Percentiles rank a stretch among this genome's conserved stretches.
Conservation (phyloP, 169 alveolate genomes). For the Eimeria praecox region DNA sequence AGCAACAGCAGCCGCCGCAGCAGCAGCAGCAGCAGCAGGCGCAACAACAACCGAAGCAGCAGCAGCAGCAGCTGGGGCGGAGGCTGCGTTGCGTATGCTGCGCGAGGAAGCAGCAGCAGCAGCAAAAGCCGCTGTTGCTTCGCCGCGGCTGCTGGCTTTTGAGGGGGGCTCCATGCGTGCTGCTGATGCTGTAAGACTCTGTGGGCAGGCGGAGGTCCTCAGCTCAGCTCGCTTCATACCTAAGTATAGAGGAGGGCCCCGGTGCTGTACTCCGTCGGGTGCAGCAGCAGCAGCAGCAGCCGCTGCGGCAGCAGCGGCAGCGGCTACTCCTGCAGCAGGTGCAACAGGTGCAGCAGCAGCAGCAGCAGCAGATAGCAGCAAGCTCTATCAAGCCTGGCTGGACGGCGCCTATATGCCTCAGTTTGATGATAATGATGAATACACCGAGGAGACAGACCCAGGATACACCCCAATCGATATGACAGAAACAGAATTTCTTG, state of each 20-base stretch:
- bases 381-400: slow-evolving; percentile 35
- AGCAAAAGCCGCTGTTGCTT: slow-evolving; percentile 39
- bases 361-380: slow-evolving; percentile 30
- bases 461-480: slow-evolving; percentile 50
- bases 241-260: slow-evolving; percentile 45
- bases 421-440: slow-evolving; percentile 50
- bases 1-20: slow-evolving; percentile 23
- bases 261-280: slow-evolving; percentile 47
- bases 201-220: slow-evolving; percentile 46
- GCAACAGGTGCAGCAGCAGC: slow-evolving; percentile 39
- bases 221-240: slow-evolving; percentile 57
- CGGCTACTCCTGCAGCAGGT: slow-evolving; percentile 16
- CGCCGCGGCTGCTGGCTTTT: slow-evolving; percentile 45
- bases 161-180: slow-evolving; percentile 37
- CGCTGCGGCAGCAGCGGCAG: slow-evolving; percentile 35
- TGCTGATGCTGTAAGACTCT: slow-evolving; percentile 61
- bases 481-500: slow-evolving; percentile 42
- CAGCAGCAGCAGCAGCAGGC: neutral
- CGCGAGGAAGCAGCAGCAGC: slow-evolving; percentile 76
- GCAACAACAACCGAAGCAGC: neutral
- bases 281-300: slow-evolving; percentile 72
- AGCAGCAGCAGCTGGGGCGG: slow-evolving; percentile 8
- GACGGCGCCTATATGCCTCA: slow-evolving; percentile 59
- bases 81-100: slow-evolving; percentile 33
- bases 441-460: slow-evolving; percentile 40